These are phyloP conservation scores for Pseudophaeomoniella oleicola DNA, from an alignment of 2,329 filamentous ascomycete species.

Conservation along the genomic window DNA sequence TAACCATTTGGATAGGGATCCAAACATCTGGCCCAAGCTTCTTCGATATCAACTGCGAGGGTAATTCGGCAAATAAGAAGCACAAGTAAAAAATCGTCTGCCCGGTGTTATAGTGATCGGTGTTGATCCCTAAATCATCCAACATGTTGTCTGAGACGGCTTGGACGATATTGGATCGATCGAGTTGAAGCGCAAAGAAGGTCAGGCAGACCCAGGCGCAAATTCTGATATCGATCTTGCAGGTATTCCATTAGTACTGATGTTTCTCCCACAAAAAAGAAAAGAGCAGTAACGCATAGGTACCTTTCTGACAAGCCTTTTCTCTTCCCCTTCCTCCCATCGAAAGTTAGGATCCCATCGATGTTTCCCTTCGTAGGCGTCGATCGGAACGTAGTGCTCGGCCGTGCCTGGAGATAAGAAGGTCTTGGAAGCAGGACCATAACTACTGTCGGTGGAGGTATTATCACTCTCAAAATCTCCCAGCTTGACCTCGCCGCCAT, in stretches of 20 bases:
- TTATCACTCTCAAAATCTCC: not conserved
- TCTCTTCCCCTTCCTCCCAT: slow-evolving; percentile 13
- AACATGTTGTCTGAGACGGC: slow-evolving; percentile 45
- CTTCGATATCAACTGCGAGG: slow-evolving; percentile 41
- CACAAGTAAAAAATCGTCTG: slow-evolving; percentile 40
- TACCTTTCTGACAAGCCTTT: slow-evolving; percentile 10
- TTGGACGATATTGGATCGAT: slow-evolving; percentile 42
- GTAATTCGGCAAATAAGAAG: slow-evolving; percentile 39
- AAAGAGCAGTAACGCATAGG: slow-evolving; percentile 39
- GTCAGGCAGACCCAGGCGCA: slow-evolving; percentile 29
- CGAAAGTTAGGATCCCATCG: slow-evolving; percentile 25
- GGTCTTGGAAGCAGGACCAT: slow-evolving; percentile 2
- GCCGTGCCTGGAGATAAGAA: slow-evolving; percentile 3
- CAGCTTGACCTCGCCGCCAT: too few species aligned
- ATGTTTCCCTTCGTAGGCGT: slow-evolving; percentile 30
- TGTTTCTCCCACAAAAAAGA: too few species aligned
- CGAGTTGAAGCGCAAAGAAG: slow-evolving; percentile 46
- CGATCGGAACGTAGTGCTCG: slow-evolving; percentile 6
- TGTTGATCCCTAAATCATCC: slow-evolving; percentile 17
- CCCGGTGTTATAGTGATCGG: slow-evolving; percentile 25
- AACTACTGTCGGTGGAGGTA: not conserved
- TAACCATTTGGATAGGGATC: slow-evolving; percentile 39
- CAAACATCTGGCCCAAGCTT: slow-evolving; percentile 39
- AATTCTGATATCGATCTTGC: slow-evolving; percentile 8
- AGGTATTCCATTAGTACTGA: too few species aligned